Base-by-base conservation (phyloP, 176 grass and related monocot genomes). In the Raddia guianensis region DNA sequence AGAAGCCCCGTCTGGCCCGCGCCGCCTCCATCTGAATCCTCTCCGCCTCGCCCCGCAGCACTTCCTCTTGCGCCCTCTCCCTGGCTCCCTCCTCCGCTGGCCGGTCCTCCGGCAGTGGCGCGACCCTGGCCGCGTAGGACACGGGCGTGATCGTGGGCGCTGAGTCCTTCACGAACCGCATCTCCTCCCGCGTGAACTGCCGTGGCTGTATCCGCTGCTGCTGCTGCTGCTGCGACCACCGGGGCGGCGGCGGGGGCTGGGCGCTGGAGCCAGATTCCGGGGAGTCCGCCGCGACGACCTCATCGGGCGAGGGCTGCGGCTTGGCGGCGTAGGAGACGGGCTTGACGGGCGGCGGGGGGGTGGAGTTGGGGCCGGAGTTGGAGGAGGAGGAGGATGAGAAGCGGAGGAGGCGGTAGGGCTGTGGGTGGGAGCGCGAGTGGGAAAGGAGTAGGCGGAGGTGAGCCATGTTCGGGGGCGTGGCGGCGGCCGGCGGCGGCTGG, bases 301-400 rank as follows among this genome's bases (percentile, higher is more conserved):
- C 81, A 1, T 82, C 84, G 49, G 65, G 74, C 33, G 80, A 35
- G 62, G 82, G 61, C 74, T 86, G 67, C 53, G 91, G 82, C 86
- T 90, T 97, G 20, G 77, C 66, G 8, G 89, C 79, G 72, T 97
- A 97, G 3, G 84, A 91, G 57, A 97, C 94, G 63, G 94, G 91
- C 44, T 84, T 86, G 85, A 97, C 87, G 45, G 87, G 72, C 20
- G 73, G 54, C 42, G 91, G 73, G 49, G 60, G 74, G 33, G 86
- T 13, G 46, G 79, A 32, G 74, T 48, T 13, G 51, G 59, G 58
- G 49, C 77, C 12, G 42, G 76, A 77, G 47, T 61, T 82, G 86
- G 87, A 74, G 27, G 85, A 77, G 27, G 85, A 77, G 4, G 76
- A 83, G 74, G 76, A 40, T 40, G 37, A 91, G 78, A 86, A 81